Conservation (phyloP, 2,329 filamentous ascomycete genomes). For the Bimuria novae-zelandiae region DNA sequence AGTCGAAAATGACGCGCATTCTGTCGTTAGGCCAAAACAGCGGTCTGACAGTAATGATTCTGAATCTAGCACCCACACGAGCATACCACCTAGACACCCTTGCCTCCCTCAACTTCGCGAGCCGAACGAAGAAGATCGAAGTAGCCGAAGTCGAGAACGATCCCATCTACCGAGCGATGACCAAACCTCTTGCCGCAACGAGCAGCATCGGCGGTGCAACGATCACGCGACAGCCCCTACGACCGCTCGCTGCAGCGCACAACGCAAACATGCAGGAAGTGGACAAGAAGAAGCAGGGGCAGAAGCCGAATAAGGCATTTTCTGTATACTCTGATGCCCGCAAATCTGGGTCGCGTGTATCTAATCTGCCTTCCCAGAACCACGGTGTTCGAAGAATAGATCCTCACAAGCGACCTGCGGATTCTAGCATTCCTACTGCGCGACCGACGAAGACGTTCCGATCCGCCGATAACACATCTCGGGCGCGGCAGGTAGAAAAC, state of each 20-base stretch:
- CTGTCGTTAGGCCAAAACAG: constrained; percentile 92
- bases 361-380: constrained; percentile 40
- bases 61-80: constrained; percentile 88
- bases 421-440: constrained; percentile 41
- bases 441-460: constrained; percentile 49
- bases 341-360: constrained; percentile 31
- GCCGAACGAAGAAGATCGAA: constrained; percentile 93
- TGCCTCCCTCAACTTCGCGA: constrained; percentile 92
- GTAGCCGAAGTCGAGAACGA: constrained; percentile 96
- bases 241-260: constrained; percentile 74
- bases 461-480: constrained; percentile 41
- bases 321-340: constrained; percentile 76
- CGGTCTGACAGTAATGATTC: constrained; percentile 93
- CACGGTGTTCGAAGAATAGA: constrained; percentile 44
- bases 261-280: constrained; percentile 69
- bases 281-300: constrained; percentile 56
- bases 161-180: constrained; percentile 68
- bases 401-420: constrained; percentile 51
- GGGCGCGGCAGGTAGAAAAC: constrained; percentile 33
- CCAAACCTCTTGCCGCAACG: constrained; percentile 44
- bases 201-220: constrained; percentile 42
- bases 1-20: constrained; percentile 97
- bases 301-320: constrained; percentile 82
- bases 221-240: constrained; percentile 73
- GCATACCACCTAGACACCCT: constrained; percentile 93